Evolutionary conservation across 2,329 filamentous ascomycete species (phyloP), one percentile per base, ranked within the genome.

Genomic region (Sclerotinia trifoliorum): DNA sequence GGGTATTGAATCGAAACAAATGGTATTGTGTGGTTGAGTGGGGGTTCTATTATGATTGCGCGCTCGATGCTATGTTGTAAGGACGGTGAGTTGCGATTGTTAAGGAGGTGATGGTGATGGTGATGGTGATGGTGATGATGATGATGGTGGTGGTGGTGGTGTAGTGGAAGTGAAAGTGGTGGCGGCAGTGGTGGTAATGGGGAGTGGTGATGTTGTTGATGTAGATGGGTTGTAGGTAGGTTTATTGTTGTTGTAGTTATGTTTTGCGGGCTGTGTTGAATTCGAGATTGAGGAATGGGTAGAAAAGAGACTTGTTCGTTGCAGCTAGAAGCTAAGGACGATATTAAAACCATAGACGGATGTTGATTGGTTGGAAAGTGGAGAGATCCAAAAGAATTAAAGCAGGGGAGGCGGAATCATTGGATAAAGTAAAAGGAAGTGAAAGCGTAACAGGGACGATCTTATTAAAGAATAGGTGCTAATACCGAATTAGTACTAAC

Each of bases 291-390:
- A 67, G 55, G 65, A 63, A 62, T 62, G 65, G 57, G 54, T 55
- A 52, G 57, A 67, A 70, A 48, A 61, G 57, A 65, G 65, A 61
- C 52, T 65, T 66, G 64, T 66, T 66, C 64, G 64, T 66, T 58
- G 57, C 57, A 61, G 57, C 57, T 29, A 49, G 57, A 61, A 61
- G 57, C 57, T 61, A 61, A 48, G 57, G 57, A 61, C 57, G 44
- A 61, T 61, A 61, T 39, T 57, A 51, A 21, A 62, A 29, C 17
- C 49, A 44, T 29, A 49, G 52, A 39, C 42, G 26, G 13, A 21
- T 1, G 26, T 21, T 61, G 57, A 61, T 61, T 61, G 57, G 57
- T 1, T 35, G 24, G 11, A 21, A 48, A 48, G 57, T 61, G 57
- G 57, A 46, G 44, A 32, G 26, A 48, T 32, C 24, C 42, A 32